phyloP scores from a whole-genome alignment of 2,329 filamentous ascomycete genomes.

The Lojkania enalia region DNA sequence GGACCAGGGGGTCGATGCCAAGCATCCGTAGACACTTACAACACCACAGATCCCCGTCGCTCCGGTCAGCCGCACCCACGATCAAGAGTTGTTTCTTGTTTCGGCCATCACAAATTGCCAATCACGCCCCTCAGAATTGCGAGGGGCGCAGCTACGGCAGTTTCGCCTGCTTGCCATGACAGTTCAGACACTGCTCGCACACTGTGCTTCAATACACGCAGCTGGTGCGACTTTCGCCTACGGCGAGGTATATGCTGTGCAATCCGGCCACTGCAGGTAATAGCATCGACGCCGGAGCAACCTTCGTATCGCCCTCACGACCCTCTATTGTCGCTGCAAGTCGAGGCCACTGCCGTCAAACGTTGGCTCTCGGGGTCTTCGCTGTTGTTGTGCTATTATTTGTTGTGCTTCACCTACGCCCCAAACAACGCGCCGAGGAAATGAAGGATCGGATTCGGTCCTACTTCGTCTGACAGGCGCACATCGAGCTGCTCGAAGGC shows the following conservation, averaged over 20 bases:
- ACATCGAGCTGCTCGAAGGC: constrained; percentile 22
- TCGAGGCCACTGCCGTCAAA: constrained; percentile 7
- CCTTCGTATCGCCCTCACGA: constrained; percentile 17
- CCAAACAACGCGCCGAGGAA: constrained; percentile 44
- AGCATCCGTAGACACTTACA: too few relatives aligned
- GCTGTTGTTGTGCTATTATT: constrained; percentile 28
- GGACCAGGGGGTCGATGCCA: too few relatives aligned
- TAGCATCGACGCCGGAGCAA: constrained; percentile 22
- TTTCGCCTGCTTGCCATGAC: constrained; percentile 20
- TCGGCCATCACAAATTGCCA: constrained; percentile 23
- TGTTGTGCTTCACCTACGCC: constrained; percentile 20
- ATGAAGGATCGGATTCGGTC: constrained; percentile 35
- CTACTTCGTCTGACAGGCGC: constrained; percentile 32
- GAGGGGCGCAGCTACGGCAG: constrained; percentile 24
- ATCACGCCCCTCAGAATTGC: constrained; percentile 9
- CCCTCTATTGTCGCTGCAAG: constrained; percentile 7
- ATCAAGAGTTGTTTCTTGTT: constrained; percentile 18
- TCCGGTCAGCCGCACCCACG: constrained; percentile 18
- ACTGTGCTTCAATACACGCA: constrained; percentile 17
- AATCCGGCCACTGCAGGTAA: constrained; percentile 23
- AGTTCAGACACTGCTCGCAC: constrained; percentile 21
- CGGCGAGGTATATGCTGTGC: constrained; percentile 20
- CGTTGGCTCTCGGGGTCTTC: constrained; percentile 9
- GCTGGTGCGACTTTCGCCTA: constrained; percentile 28
- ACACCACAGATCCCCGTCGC: constrained; percentile 5